These are phyloP conservation scores for Cairneyella variabilis DNA, from an alignment of 495 filamentous ascomycete species.

Conservation along the genomic window DNA sequence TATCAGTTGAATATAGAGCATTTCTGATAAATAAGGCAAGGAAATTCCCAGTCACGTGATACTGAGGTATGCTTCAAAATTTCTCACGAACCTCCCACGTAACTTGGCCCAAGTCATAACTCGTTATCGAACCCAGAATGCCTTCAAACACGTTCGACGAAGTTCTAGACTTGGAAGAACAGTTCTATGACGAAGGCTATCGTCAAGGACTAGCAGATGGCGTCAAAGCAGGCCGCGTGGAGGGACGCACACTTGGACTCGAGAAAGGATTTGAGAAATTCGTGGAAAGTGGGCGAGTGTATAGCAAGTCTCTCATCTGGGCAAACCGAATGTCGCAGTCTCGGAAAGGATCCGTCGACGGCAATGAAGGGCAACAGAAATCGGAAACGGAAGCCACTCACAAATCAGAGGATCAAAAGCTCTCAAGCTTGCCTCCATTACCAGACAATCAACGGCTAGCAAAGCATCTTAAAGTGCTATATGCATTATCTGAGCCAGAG, in stretches of 20 bases:
- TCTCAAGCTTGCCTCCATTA: conserved; percentile 34
- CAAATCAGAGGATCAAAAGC: conserved; percentile 9
- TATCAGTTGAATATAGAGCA: no score
- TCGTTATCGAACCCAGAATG: no score
- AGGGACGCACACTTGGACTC: conserved; percentile 86
- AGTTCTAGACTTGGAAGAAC: conserved; percentile 73
- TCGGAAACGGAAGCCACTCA: neutral
- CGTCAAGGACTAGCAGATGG: conserved; percentile 72
- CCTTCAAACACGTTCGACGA: conserved; percentile 56
- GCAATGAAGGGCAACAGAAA: conserved; percentile 3
- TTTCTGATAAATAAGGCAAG: no score
- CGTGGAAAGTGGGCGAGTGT: conserved; percentile 68
- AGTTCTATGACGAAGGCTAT: conserved; percentile 85
- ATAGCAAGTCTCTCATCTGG: conserved; percentile 83
- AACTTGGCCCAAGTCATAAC: no score
- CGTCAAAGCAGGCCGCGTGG: conserved; percentile 70
- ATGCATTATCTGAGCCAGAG: conserved; percentile 74
- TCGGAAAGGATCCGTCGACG: neutral
- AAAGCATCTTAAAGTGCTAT: conserved; percentile 67
- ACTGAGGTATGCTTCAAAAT: no score
- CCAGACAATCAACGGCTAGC: conserved; percentile 59
- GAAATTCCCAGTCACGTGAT: neutral
- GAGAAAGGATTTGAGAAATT: conserved; percentile 95
- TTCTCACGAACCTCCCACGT: no score
- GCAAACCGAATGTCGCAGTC: conserved; percentile 50